Percentiles rank a stretch among this genome's conserved stretches.
Conservation (phyloP, 768 basidiomycete species). For the Kwoniella dejecticola region DNA sequence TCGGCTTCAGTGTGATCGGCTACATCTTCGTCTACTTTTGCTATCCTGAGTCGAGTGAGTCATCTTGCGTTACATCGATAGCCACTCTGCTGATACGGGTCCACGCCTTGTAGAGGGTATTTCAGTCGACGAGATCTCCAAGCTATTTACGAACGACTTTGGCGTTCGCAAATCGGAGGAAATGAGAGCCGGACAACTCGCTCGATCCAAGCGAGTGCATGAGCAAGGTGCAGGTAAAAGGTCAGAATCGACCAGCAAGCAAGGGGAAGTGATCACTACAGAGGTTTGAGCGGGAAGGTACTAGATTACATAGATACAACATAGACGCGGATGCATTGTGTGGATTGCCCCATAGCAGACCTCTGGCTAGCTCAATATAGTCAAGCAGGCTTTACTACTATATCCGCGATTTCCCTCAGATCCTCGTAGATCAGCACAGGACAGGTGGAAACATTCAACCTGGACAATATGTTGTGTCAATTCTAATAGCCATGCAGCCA, state of each 20-base stretch:
- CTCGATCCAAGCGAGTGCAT: neutral
- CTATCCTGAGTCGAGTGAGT: constrained; percentile 30
- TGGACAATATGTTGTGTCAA: too few species aligned
- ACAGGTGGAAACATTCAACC: too few species aligned
- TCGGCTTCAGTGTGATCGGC: constrained; percentile 20
- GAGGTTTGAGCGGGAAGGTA: too few species aligned
- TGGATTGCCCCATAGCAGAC: too few species aligned
- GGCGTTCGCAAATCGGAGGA: constrained; percentile 17
- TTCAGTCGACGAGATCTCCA: constrained; percentile 15
- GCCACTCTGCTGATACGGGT: neutral
- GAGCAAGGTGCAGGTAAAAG: neutral
- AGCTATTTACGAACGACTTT: constrained; percentile 17
- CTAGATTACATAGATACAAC: neutral
- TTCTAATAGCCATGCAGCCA: too few species aligned
- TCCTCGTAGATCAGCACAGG: too few species aligned
- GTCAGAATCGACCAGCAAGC: neutral
- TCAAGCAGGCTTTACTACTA: too few species aligned
- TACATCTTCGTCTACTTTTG: constrained; percentile 30
- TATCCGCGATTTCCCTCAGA: too few species aligned
- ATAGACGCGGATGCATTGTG: neutral
- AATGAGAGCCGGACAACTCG: neutral
- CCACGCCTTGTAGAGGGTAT: constrained; percentile 13
- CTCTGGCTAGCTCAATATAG: too few species aligned
- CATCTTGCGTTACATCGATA: too few species aligned
- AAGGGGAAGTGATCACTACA: too few species aligned